Conservation (phyloP, 2,329 filamentous ascomycete genomes). For the Dendrostoma leiphaemia region DNA sequence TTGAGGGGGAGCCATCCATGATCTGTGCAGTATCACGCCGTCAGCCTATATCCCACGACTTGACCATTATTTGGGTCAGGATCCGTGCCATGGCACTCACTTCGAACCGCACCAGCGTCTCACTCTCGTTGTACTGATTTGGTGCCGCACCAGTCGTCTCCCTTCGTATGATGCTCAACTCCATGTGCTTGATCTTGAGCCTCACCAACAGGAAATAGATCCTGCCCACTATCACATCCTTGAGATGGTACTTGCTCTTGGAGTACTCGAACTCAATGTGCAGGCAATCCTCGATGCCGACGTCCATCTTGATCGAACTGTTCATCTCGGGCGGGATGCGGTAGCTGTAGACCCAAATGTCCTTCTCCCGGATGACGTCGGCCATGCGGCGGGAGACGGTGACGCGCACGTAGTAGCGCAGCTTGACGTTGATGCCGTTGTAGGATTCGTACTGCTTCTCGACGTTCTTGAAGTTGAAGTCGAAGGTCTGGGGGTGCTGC, state of each 20-base stretch:
- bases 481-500: conserved; percentile 96
- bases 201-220: conserved; percentile 98
- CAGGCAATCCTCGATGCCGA: conserved; percentile 97
- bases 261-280: conserved; percentile 99
- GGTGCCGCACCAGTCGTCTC: conserved; percentile 96
- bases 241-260: conserved; percentile 98
- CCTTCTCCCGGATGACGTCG: conserved; percentile 97
- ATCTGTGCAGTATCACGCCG: conserved; percentile 53
- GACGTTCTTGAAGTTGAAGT: conserved; percentile 99
- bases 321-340: conserved; percentile 97
- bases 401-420: conserved; percentile 96
- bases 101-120: conserved; percentile 96
- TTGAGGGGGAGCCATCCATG: conserved; percentile 98
- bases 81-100: conserved; percentile 44
- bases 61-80: too few species aligned
- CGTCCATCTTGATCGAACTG: conserved; percentile 99
- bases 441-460: conserved; percentile 99
- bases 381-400: conserved; percentile 96
- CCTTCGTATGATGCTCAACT: conserved; percentile 92
- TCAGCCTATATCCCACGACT: neutral
- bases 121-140: conserved; percentile 99
- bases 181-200: conserved; percentile 99
- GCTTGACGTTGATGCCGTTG: conserved; percentile 98
- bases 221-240: conserved; percentile 96
- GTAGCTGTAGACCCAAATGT: conserved; percentile 99